A percentile compares a stretch with the other conserved stretches of the same genome.
These are phyloP conservation scores for Sporothrix sp. DNA, from an alignment of 2,329 filamentous ascomycete species.

Conservation along the genomic window DNA sequence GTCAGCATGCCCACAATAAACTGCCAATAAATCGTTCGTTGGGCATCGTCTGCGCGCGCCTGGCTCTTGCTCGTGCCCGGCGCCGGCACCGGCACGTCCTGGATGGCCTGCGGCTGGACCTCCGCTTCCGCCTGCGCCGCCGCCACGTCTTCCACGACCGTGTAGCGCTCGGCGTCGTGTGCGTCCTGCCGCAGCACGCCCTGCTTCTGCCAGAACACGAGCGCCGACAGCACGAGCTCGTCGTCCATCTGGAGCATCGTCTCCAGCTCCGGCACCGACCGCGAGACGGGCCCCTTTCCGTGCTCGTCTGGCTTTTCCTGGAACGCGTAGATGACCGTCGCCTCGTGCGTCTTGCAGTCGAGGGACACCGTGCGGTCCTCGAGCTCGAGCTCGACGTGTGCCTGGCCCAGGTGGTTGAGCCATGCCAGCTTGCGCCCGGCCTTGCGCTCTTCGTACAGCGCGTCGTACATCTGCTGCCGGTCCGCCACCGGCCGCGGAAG, in stretches of 20 bases:
- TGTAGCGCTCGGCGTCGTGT: conserved; percentile 43
- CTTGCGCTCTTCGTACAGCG: conserved; percentile 71
- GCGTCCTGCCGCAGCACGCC: conserved; percentile 44
- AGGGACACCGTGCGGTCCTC: conserved; percentile 66
- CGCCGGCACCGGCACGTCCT: too few species aligned
- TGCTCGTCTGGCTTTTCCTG: conserved; percentile 33
- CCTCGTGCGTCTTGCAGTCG: conserved; percentile 74
- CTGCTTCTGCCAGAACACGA: conserved; percentile 63
- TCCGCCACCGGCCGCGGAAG: conserved; percentile 49
- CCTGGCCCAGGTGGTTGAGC: conserved; percentile 73
- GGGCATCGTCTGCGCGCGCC: conserved; percentile 45
- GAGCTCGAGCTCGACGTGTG: conserved; percentile 71
- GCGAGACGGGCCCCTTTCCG: conserved; percentile 26
- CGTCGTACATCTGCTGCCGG: conserved; percentile 61
- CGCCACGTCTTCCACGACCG: conserved; percentile 52
- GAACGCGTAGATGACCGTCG: conserved; percentile 80
- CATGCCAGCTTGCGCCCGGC: conserved; percentile 78
- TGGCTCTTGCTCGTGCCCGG: conserved; percentile 25
- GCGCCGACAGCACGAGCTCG: conserved; percentile 55
- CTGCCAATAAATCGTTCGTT: conserved; percentile 66
- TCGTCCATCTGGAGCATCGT: conserved; percentile 61
- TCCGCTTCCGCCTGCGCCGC: conserved; percentile 8
- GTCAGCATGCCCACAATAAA: conserved; percentile 95
- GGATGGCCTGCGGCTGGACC: conserved; percentile 21
- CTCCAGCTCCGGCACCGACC: conserved; percentile 42